A percentile compares a stretch with the other conserved stretches of the same genome.
phyloP scores from a whole-genome alignment of 2,329 filamentous ascomycete genomes.

The Macrophomina pseudophaseolina region DNA sequence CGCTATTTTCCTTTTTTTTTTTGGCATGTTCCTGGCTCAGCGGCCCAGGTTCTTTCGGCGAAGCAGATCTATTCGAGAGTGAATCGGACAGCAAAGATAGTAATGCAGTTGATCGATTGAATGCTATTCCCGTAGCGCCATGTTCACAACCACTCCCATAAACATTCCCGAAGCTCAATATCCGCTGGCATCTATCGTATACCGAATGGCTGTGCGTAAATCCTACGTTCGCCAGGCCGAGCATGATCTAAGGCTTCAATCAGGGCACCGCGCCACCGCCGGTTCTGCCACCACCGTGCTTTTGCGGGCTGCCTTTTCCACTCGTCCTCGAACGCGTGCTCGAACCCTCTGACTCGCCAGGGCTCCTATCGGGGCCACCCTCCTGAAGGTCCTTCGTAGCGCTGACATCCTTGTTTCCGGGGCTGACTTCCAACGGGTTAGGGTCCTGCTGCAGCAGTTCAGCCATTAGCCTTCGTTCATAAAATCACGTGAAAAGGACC shows the following conservation, averaged over 20 bases:
- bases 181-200: neutral
- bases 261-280: neutral
- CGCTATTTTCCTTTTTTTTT: too few relatives aligned
- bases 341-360: slow-evolving; percentile 47
- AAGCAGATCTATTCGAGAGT: too few relatives aligned
- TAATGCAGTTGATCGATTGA: neutral
- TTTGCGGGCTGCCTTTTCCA: slow-evolving; percentile 38
- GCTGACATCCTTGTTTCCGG: slow-evolving; percentile 65
- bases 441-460: slow-evolving; percentile 32
- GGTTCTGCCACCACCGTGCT: slow-evolving; percentile 14
- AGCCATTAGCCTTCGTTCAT: neutral
- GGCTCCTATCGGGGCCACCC: slow-evolving; percentile 46
- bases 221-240: too few relatives aligned
- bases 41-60: too few relatives aligned
- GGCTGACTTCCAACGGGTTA: slow-evolving; percentile 64
- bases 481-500: neutral
- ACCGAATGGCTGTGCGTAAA: neutral
- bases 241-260: neutral
- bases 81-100: too few relatives aligned
- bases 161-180: neutral
- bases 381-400: slow-evolving; percentile 52
- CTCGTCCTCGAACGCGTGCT: slow-evolving; percentile 40
- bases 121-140: neutral
- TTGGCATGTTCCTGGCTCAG: too few relatives aligned
- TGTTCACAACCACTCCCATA: neutral